phyloP scores from a whole-genome alignment of 495 filamentous ascomycete species.

The Hypomontagnella monticulosa region DNA sequence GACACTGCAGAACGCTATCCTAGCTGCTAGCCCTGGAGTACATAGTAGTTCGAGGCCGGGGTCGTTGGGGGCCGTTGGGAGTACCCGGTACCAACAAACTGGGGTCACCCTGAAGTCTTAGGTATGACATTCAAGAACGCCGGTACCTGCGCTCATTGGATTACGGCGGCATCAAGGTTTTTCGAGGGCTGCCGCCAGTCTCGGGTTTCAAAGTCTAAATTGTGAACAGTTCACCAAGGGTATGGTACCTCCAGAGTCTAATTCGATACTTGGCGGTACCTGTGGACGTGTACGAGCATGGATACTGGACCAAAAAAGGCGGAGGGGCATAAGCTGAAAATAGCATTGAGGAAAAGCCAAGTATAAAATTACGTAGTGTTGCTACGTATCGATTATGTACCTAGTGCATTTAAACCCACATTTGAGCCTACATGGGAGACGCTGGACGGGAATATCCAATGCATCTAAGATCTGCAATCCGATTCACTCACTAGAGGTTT shows the following conservation, averaged over 20 bases:
- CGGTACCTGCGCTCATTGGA: conserved; percentile 11
- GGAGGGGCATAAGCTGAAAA: no score
- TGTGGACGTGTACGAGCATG: no score
- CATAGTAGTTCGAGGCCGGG: not conserved
- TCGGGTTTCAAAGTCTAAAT: no score
- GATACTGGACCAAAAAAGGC: no score
- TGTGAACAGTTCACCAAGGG: no score
- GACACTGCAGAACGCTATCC: conserved; percentile 3
- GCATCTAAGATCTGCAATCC: conserved; percentile 28
- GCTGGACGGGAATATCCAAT: conserved; percentile 6
- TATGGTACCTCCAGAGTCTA: no score
- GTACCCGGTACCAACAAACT: conserved; percentile 30
- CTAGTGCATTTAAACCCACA: not conserved
- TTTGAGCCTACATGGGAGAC: not conserved
- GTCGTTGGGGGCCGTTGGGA: conserved; percentile 1
- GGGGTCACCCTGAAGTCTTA: conserved; percentile 1
- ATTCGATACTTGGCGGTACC: no score
- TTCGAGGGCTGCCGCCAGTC: conserved; percentile 1
- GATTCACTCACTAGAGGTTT: conserved; percentile 27
- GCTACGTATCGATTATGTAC: conserved; percentile 25
- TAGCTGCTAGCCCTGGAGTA: conserved; percentile 3
- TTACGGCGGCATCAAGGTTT: conserved; percentile 12
- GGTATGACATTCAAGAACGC: conserved; percentile 7
- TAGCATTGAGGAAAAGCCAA: no score
- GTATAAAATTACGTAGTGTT: conserved; percentile 25